Evolutionary conservation across 1,284 basidiomycete species (phyloP).

Genomic region (Boletus holoroseus): DNA sequence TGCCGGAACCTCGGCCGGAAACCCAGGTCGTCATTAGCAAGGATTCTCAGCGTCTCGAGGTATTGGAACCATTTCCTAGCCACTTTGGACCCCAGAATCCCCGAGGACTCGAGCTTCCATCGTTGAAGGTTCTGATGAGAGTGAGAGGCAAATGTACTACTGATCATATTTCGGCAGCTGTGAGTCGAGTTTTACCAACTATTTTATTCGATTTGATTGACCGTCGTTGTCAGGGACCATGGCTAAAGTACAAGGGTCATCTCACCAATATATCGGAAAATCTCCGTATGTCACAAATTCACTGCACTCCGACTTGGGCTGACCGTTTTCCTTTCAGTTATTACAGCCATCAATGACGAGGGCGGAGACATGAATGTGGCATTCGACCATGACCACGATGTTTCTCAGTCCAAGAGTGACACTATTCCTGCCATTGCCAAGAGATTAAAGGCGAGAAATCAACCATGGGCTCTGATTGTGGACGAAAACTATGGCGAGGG

Average conservation of each 20-base stretch:
- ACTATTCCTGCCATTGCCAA: constrained; percentile 90
- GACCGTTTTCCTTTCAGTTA: constrained; percentile 45
- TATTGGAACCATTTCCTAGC: constrained; percentile 81
- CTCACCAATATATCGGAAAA: constrained; percentile 96
- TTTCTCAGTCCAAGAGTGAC: constrained; percentile 51
- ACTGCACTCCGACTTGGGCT: constrained; percentile 30
- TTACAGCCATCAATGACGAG: constrained; percentile 88
- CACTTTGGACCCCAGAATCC: constrained; percentile 61
- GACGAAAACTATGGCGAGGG: constrained; percentile 99
- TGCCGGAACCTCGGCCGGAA: constrained; percentile 72
- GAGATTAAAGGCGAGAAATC: constrained; percentile 71
- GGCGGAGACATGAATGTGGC: constrained; percentile 87
- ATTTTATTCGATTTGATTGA: constrained; percentile 4
- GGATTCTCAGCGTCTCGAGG: constrained; percentile 82
- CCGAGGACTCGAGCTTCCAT: constrained; percentile 70
- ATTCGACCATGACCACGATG: constrained; percentile 60
- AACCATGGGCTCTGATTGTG: constrained; percentile 93
- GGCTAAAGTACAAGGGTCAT: constrained; percentile 98
- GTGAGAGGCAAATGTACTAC: constrained; percentile 98
- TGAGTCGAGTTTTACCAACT: constrained; percentile 33
- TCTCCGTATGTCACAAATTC: constrained; percentile 54
- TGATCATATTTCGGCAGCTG: constrained; percentile 94
- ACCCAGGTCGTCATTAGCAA: constrained; percentile 76
- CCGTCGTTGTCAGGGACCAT: constrained; percentile 64
- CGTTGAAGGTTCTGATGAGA: constrained; percentile 80